Base-by-base conservation (phyloP, 208 protist species). In the Leishmania turanica region DNA sequence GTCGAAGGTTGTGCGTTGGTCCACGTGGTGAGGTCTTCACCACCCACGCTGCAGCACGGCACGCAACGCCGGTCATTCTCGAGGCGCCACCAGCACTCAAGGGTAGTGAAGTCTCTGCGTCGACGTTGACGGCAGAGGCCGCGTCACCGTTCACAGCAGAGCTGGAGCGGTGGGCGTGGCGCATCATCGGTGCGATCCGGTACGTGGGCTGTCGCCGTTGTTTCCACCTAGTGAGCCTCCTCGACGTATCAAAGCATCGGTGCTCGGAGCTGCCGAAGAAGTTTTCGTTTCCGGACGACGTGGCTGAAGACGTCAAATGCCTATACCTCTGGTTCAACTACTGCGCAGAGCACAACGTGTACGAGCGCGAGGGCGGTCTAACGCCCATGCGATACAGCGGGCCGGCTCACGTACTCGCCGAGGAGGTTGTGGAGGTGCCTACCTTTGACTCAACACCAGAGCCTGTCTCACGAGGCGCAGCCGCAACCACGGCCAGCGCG, bases 151-250 rank as follows among this genome's bases (percentile, higher is more conserved):
- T 37, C n/a, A 15, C 69, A 49, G 77, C 84, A 40, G 62, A 85
- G 37, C 75, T 96, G 51, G 92, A 96, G 75, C 87, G 83, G 19
- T 96, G 92, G 92, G 88, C 88, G 45, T 96, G 92, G 92, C 91
- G 89, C 34, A 76, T 94, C 27, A 85, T 96, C 75, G 92, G 92
- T 9, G 76, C 88, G 27, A 87, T 60, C 0, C 83, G 88, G 69
- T 91, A 86, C 66, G 88, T 89, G 51, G 65, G 82, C 40, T 96
- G 92, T 75, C 82, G 81, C 13, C 84, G 76, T 8, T 96, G 92
- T 78, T 73, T 83, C 9, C 86, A 87, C 64, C 84, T 90, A 27
- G 84, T 94, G 40, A 54, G 85, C n/a, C 86, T 94, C 17, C 80
- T 89, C 24, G 90, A 93, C 13, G 89, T 90, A 2, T 64, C 84